Evolutionary conservation across 306 rosid species (phyloP).

Genomic region (Casuarina glauca): DNA sequence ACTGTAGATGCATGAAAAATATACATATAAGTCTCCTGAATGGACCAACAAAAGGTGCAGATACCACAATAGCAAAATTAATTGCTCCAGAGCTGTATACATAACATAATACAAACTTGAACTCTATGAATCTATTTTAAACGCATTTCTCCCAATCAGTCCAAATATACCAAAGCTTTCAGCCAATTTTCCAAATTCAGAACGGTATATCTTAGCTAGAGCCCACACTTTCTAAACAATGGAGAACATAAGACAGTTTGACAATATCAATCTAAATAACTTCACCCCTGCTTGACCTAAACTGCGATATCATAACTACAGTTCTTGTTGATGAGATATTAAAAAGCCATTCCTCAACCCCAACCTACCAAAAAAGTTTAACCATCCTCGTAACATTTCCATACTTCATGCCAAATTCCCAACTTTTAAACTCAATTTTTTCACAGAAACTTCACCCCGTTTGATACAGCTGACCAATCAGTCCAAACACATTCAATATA

Average conservation of each 20-base stretch:
- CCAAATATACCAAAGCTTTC: not conserved
- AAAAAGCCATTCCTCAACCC: not conserved
- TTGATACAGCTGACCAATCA: not conserved
- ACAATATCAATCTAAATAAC: not conserved
- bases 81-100: not conserved
- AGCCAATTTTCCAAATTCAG: slow-evolving; percentile 1
- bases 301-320: not conserved
- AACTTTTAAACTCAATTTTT: not conserved
- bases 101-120: not conserved
- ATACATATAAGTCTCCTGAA: slow-evolving; percentile 19
- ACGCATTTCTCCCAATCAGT: not conserved
- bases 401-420: not conserved
- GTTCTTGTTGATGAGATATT: not conserved
- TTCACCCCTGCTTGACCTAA: not conserved
- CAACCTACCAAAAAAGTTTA: not conserved
- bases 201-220: not conserved
- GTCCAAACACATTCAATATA: not conserved
- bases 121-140: not conserved
- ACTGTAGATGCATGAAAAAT: slow-evolving; percentile 40
- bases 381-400: not conserved
- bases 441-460: not conserved
- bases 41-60: slow-evolving; percentile 6
- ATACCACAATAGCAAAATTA: not conserved
- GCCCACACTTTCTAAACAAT: not conserved
- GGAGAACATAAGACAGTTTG: not conserved